Evolutionary conservation across 2,329 filamentous ascomycete species (phyloP).

Genomic region (Talaromyces sp.): DNA sequence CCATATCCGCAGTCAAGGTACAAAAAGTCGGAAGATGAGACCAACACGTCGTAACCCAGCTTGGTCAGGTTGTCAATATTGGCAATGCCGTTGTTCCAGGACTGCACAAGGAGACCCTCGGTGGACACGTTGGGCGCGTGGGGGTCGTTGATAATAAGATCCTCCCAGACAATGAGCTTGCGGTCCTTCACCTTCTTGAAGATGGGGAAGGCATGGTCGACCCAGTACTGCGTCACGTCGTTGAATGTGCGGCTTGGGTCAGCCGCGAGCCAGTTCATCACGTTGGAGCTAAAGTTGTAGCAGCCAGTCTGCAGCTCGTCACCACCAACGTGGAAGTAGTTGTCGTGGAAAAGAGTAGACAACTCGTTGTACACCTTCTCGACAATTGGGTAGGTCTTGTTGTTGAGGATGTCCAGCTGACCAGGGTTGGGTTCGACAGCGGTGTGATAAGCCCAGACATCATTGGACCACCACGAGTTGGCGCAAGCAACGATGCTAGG

Average conservation of each 20-base stretch:
- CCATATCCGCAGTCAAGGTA: slow-evolving; percentile 54
- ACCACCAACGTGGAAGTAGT: slow-evolving; percentile 52
- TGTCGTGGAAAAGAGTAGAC: slow-evolving; percentile 45
- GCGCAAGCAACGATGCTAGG: slow-evolving; percentile 51
- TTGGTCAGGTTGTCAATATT: slow-evolving; percentile 49
- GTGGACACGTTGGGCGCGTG: slow-evolving; percentile 44
- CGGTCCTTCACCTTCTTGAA: slow-evolving; percentile 40
- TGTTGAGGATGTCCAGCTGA: slow-evolving; percentile 51
- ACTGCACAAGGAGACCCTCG: slow-evolving; percentile 46
- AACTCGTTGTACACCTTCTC: slow-evolving; percentile 50
- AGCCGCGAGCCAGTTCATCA: slow-evolving; percentile 45
- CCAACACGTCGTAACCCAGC: slow-evolving; percentile 49
- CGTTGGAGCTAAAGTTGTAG: slow-evolving; percentile 51
- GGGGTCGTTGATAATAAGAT: slow-evolving; percentile 42
- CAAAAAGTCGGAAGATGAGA: slow-evolving; percentile 51
- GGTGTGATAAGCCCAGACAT: slow-evolving; percentile 49
- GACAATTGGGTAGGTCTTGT: slow-evolving; percentile 51
- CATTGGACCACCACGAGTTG: slow-evolving; percentile 57
- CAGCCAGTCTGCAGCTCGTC: slow-evolving; percentile 52
- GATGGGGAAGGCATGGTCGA: slow-evolving; percentile 48
- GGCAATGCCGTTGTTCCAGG: slow-evolving; percentile 49
- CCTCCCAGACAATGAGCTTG: slow-evolving; percentile 54
- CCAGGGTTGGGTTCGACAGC: slow-evolving; percentile 53
- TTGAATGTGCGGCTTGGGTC: slow-evolving; percentile 46
- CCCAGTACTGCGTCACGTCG: slow-evolving; percentile 50